phyloP scores from a whole-genome alignment of 1,284 basidiomycete genomes.

The Ceratobasidium sp. region DNA sequence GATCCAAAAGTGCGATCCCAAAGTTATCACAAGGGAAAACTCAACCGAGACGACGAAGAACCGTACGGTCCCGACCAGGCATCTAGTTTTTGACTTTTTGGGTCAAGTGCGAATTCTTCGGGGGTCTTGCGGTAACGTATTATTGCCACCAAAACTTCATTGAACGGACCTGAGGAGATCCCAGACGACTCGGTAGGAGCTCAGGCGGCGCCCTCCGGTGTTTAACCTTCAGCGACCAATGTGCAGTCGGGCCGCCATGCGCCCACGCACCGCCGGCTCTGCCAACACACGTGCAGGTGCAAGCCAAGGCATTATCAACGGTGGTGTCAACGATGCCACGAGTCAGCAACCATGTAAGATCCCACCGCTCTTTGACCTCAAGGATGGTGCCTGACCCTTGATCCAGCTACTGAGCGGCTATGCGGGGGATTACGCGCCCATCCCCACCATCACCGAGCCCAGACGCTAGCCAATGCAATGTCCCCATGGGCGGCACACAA shows the following conservation, averaged over 20 bases:
- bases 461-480: too few species aligned
- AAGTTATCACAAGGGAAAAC: not conserved
- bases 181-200: not conserved
- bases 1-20: conserved; percentile 1
- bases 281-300: too few species aligned
- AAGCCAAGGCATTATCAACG: conserved; percentile 20
- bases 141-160: not conserved
- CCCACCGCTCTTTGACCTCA: conserved; percentile 17
- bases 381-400: conserved; percentile 1
- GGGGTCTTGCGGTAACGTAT: not conserved
- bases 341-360: conserved; percentile 56
- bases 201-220: not conserved
- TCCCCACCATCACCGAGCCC: not conserved
- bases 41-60: conserved; percentile 3
- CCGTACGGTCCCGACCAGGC: not conserved
- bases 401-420: not conserved
- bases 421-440: not conserved
- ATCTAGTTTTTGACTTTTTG: not conserved
- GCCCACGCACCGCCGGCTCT: too few species aligned
- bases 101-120: not conserved
- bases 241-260: too few species aligned
- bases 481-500: not conserved
- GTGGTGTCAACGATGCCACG: conserved; percentile 56
- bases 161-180: not conserved
- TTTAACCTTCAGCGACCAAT: too few species aligned